Evolutionary conservation across 345 rosid species (phyloP), one percentile per base, ranked within the genome.

Genomic region (Geranium rotundifolium): DNA sequence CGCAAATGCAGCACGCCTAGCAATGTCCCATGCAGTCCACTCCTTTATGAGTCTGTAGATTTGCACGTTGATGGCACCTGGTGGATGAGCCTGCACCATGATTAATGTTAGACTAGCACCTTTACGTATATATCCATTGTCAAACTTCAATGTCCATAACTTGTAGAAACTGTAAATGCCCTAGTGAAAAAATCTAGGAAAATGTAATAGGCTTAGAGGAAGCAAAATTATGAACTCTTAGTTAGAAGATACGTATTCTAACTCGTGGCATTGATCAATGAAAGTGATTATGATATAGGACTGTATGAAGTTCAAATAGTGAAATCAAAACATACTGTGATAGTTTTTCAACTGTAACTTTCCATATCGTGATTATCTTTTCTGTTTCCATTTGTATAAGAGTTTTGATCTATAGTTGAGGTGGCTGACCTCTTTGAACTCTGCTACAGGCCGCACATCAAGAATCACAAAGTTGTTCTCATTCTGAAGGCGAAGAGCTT

Each of bases 1-100:
- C 15, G 97, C 97, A 68, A 93, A 93, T 31, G 96, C 99, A 63
- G 90, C 95, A 52, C 99, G 90, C 57, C 99, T 85, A 29, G 96
- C 96, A 27, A 93, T 93, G 77, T 93, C 99, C 99, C 99, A 93
- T 30, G 99, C 80, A 7, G 97, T 93, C 99, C 97, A 90, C 67
- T 93, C 99, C 76, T 85, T 84, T 73, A 93, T 93, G 34, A 93
- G 88, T 71, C 97, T 88, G 60, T 93, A 93, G 68, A 93, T 81
- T 75, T 93, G 96, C 69, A 89, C 84, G 67, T 90, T 93, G 63
- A 88, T 81, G 39, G 98, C 99, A 62, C 91, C 99, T 0, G 91
- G 82, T 30, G 97, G 90, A 72, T 90, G 97, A 73, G 73, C 89
- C 97, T 88, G 58, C 74, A 68, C 0, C 59, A 23, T 2, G 5